Percentiles rank a stretch among this genome's conserved stretches.
Evolutionary conservation across 1,284 basidiomycete genomes (phyloP).

Genomic region (Gymnopus androsaceus): DNA sequence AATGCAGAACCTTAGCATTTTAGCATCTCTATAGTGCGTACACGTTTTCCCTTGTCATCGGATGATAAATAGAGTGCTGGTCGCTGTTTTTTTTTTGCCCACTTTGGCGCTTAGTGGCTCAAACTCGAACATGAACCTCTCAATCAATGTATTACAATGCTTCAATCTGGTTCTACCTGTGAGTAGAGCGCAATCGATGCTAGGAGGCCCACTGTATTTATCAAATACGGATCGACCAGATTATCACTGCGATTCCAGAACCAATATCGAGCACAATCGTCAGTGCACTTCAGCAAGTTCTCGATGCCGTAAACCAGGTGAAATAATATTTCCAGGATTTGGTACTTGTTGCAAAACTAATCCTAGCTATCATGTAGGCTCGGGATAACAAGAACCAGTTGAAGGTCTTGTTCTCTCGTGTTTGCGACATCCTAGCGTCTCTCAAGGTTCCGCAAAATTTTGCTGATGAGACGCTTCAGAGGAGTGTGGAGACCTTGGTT

Average conservation of each 20-base stretch:
- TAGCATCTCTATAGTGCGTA: no score
- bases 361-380: background rate
- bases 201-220: background rate
- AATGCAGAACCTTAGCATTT: no score
- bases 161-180: background rate
- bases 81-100: no score
- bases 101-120: no score
- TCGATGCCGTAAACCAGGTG: slow-evolving; percentile 2
- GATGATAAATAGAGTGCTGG: no score
- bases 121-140: no score
- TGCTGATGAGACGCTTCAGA: slow-evolving; percentile 6
- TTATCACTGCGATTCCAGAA: slow-evolving; percentile 1
- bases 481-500: slow-evolving; percentile 9
- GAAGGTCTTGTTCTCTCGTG: slow-evolving; percentile 9
- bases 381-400: slow-evolving; percentile 12
- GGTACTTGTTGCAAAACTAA: background rate
- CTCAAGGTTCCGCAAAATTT: slow-evolving; percentile 8
- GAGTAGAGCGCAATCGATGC: background rate
- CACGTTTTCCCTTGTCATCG: no score
- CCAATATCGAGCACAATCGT: background rate
- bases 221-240: background rate
- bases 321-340: background rate
- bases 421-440: slow-evolving; percentile 8
- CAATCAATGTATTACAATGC: background rate
- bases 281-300: background rate